These are phyloP conservation scores for Blastomyces gilchristii DNA, from an alignment of 2,329 filamentous ascomycete genomes.

Conservation along the genomic window DNA sequence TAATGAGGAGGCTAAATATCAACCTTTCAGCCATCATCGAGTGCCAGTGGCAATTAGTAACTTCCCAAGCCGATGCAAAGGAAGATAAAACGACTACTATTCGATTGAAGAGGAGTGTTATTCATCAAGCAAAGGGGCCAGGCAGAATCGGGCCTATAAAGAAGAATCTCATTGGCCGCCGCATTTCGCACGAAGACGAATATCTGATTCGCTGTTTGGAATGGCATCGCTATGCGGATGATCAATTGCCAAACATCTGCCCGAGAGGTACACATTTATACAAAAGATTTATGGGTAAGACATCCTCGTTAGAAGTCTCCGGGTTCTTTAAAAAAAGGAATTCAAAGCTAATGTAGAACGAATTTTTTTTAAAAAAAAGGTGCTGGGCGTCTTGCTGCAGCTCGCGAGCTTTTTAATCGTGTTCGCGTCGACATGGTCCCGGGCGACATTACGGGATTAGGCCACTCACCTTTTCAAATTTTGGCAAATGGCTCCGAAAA, in stretches of 20 bases:
- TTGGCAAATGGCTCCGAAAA: conserved; percentile 20
- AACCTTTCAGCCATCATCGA: conserved; percentile 64
- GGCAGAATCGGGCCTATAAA: conserved; percentile 55
- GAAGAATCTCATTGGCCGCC: conserved; percentile 59
- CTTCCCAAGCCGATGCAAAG: conserved; percentile 26
- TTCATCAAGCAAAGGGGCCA: conserved; percentile 39
- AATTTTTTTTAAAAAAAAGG: conserved; percentile 17
- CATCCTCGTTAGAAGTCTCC: neutral
- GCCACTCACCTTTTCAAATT: conserved; percentile 14
- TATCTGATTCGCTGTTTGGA: conserved; percentile 70
- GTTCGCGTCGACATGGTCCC: conserved; percentile 43
- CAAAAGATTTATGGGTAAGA: conserved; percentile 73
- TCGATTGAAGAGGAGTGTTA: conserved; percentile 37
- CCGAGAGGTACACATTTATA: conserved; percentile 61
- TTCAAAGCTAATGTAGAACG: conserved; percentile 20
- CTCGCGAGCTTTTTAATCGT: conserved; percentile 43
- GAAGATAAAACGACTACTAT: conserved; percentile 24
- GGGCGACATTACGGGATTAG: conserved; percentile 31
- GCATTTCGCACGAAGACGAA: conserved; percentile 51
- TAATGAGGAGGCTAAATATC: conserved; percentile 66
- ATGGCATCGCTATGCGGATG: conserved; percentile 70
- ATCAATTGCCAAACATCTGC: conserved; percentile 62
- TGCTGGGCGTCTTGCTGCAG: conserved; percentile 42
- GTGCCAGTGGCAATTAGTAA: conserved; percentile 48
- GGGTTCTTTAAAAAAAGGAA: conserved; percentile 7